Base-by-base conservation (phyloP, 768 basidiomycete species). In the Lepiota brunneoincarnata region DNA sequence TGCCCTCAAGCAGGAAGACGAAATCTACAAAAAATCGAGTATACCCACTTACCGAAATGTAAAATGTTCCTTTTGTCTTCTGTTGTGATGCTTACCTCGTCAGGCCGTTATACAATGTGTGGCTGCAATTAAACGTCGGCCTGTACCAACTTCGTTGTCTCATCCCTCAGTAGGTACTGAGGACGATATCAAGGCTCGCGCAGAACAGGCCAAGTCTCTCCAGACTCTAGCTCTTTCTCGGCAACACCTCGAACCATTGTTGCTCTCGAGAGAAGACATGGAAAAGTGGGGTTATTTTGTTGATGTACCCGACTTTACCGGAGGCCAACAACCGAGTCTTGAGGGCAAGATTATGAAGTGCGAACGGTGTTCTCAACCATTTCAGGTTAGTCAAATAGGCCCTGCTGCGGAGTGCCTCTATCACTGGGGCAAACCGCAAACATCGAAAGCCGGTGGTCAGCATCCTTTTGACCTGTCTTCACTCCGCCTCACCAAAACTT, bases 31-130 rank as follows among this genome's bases (percentile, higher is more conserved):
- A 21, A 83, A 82, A 57, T 82, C 88, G 0, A 86, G 76, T 49
- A 92, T 90, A 68, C 66, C 81, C 43, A 91, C 91, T 0, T 96
- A 96, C 68, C 87, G 91, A 46, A 88, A 89, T 72, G 91, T 90
- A 64, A 58, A 82, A 62, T 14, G 35, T 26, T 38, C 39, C 36
- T n/a, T 9, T 36, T 12, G 35, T 49, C 18, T 35, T 4, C 18
- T 7, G 40, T 21, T 9, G 35, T 51, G 23, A 49, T 38, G 49
- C 56, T 64, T 44, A 66, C 34, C 18, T 46, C 50, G 26, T 17
- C 59, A 81, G 80, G 79, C 79, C 14, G 69, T 80, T 9, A 81
- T 81, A 21, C 76, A 76, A 54, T 81, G 75, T 56, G 72, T 74
- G 39, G 78, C 74, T 6, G 69, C 78, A 4, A 52, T 82, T 35